Evolutionary conservation across 805 yeast species (phyloP), one percentile per base, ranked within the genome.

Genomic region (Clavispora phyllophila): DNA sequence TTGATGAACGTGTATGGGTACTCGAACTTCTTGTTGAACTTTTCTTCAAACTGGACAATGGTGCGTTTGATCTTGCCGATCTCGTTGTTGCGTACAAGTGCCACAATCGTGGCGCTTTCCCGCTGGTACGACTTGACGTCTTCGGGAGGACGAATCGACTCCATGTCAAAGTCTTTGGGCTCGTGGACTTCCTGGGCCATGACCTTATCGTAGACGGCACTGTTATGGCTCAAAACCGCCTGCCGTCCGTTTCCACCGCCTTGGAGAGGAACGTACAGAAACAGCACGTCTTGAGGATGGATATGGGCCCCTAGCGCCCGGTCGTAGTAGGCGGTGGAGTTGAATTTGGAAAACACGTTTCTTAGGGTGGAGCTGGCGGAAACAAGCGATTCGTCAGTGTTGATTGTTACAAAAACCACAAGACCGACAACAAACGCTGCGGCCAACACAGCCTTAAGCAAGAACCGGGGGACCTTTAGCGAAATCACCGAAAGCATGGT

Each of bases 1-100:
- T 87, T 87, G 31, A 87, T 57, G 45, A 87, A 84, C 1, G 87
- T 86, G 66, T 87, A 87, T 0, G 96, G 95, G 57, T 87, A 87
- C 38, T 75, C 73, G 61, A 81, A 87, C 54, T 84, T 84, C 20
- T 62, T 47, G 57, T 87, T 87, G 67, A 87, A 87, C 2, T 65
- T 71, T 20, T 58, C 58, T 56, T 87, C 95, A 28, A 88, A 74
- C 48, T 74, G 77, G 42, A 56, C 57, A 47, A 88, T 78, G 1
- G 95, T 75, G 9, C 53, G 48, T 1, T 76, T 53, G 9, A 87
- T 68, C 1, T 61, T 70, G 0, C 51, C 50, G 15, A 74, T 56
- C 53, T 87, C 96, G 6, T 72, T 55, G 55, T 87, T 85, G 46
- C 89, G 68, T n/a, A 83, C 93, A 42, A 87, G 65, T 3, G 87